Conservation (phyloP, 768 basidiomycete genomes). For the Roridomyces roridus region DNA sequence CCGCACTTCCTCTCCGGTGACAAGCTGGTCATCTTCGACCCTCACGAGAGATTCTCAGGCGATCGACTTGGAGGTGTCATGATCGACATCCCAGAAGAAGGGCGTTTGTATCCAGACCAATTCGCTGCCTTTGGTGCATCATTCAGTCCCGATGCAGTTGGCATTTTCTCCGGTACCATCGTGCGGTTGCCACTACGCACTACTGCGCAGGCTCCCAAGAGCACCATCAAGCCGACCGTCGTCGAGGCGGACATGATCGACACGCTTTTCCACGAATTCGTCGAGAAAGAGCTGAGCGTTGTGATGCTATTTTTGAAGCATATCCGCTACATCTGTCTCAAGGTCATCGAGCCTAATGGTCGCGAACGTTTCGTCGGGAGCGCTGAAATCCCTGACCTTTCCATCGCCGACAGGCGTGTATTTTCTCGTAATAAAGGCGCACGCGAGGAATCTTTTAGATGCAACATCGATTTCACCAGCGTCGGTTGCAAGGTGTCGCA, state of each 20-base stretch:
- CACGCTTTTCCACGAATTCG: slow-evolving; percentile 30
- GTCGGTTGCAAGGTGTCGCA: neutral
- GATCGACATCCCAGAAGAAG: slow-evolving; percentile 15
- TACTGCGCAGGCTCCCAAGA: slow-evolving; percentile 11
- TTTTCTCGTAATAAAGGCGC: slow-evolving; percentile 20
- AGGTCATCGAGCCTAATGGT: slow-evolving; percentile 27
- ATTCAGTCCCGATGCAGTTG: neutral
- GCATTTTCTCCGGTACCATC: slow-evolving; percentile 27
- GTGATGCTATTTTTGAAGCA: slow-evolving; percentile 35
- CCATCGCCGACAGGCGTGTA: slow-evolving; percentile 16
- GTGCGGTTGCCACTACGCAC: slow-evolving; percentile 38
- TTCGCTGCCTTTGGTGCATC: slow-evolving; percentile 26
- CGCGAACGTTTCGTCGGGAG: slow-evolving; percentile 18
- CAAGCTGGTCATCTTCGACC: slow-evolving; percentile 36
- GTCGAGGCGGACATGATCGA: slow-evolving; percentile 23
- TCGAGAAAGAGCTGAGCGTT: slow-evolving; percentile 29
- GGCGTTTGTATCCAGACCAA: slow-evolving; percentile 25
- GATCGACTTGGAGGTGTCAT: slow-evolving; percentile 24
- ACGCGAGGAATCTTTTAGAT: slow-evolving; percentile 17
- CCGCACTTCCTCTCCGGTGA: slow-evolving; percentile 34
- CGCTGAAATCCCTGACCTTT: slow-evolving; percentile 21
- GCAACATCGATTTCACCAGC: slow-evolving; percentile 14
- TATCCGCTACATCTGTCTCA: slow-evolving; percentile 32
- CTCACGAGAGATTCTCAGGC: slow-evolving; percentile 26
- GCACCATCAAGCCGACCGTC: slow-evolving; percentile 16